These are phyloP conservation scores for Tetrastigma voinierianum DNA, from an alignment of 164 flowering plant species.

Conservation along the genomic window DNA sequence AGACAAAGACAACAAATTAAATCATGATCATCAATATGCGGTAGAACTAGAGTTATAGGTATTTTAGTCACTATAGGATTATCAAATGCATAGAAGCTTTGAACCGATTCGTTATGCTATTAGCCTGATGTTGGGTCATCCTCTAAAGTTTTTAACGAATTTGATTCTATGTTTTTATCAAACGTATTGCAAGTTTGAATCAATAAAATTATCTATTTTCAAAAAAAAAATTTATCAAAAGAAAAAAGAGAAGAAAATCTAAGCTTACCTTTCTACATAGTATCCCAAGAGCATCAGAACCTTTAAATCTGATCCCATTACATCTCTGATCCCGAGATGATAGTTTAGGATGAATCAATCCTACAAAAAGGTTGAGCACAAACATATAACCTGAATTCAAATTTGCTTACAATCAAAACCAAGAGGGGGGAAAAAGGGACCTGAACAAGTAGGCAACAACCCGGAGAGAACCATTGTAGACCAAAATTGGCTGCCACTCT, in stretches of 20 bases:
- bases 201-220: too few relatives aligned
- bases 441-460: slow-evolving; percentile 6
- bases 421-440: slow-evolving; percentile 4
- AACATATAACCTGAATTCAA: not conserved
- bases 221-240: not conserved
- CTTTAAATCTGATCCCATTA: not conserved
- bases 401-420: too few relatives aligned
- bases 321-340: not conserved
- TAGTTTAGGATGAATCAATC: slow-evolving; percentile 8
- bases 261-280: slow-evolving; percentile 2
- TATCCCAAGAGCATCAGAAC: not conserved
- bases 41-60: too few relatives aligned
- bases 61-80: too few relatives aligned
- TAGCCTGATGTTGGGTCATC: too few relatives aligned
- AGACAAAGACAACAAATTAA: too few relatives aligned
- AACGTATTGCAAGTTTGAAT: too few relatives aligned
- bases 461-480: slow-evolving; percentile 6
- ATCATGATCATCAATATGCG: too few relatives aligned
- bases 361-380: not conserved
- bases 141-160: too few relatives aligned
- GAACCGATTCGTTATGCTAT: too few relatives aligned
- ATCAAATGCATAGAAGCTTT: too few relatives aligned
- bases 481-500: not conserved
- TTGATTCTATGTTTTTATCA: too few relatives aligned
- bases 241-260: not conserved